Conservation (phyloP, 768 basidiomycete species). For the Dacryopinax primogenitus region DNA sequence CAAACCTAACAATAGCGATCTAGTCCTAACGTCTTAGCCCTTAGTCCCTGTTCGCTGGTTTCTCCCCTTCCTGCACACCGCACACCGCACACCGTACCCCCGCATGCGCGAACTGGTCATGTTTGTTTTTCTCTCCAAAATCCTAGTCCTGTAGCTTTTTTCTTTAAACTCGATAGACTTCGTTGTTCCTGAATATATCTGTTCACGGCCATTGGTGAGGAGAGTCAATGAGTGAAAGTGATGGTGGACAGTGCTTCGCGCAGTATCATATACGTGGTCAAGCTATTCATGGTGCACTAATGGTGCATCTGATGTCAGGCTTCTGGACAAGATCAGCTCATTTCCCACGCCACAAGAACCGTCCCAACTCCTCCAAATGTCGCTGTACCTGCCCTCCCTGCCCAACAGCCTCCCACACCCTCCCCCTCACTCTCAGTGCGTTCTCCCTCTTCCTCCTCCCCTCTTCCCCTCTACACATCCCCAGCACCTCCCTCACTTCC, state of each 20-base stretch:
- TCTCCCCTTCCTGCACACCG: neutral
- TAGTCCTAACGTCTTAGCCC: neutral
- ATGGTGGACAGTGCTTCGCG: neutral
- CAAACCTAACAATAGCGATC: constrained; percentile 6
- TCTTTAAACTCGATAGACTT: neutral
- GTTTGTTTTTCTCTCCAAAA: neutral
- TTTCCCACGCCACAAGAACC: too few species aligned
- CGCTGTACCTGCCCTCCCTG: constrained; percentile 12
- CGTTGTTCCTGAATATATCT: neutral
- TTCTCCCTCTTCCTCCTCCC: constrained; percentile 21
- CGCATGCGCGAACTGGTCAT: neutral
- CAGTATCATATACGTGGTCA: neutral
- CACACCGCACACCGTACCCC: too few species aligned
- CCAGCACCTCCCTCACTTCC: constrained; percentile 19
- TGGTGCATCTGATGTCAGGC: too few species aligned
- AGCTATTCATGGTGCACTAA: too few species aligned
- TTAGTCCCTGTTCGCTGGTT: neutral
- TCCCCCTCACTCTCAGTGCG: constrained; percentile 12
- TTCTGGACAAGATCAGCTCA: too few species aligned
- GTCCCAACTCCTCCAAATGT: neutral
- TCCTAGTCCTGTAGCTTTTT: constrained; percentile 1
- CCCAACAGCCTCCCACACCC: constrained; percentile 7
- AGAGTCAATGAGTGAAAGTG: neutral
- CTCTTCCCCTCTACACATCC: constrained; percentile 19
- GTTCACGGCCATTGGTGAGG: too few species aligned